Base-by-base conservation (phyloP, 768 basidiomycete genomes). In the Vararia minispora region DNA sequence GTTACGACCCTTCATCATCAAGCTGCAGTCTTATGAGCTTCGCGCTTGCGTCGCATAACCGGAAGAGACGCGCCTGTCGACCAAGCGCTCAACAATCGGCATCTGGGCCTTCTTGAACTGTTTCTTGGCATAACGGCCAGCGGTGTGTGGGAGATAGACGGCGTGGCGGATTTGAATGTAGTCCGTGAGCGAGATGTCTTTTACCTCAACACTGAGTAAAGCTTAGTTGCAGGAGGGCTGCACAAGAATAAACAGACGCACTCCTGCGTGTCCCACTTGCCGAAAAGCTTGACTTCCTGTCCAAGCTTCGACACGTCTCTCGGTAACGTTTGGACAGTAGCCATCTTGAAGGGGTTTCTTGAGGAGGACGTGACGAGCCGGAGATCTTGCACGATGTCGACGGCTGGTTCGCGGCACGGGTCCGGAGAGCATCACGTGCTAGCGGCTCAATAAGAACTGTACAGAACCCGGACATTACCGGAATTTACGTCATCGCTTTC, bases 1-100 rank as follows among this genome's bases (percentile, higher is more conserved):
- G 81, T 98, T 99, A 66, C 95, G 91, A 45, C 95, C 95, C 71
- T 98, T 95, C 95, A 99, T 99, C 95, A 99, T 99, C 61, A 99
- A 68, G 63, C 90, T 94, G 51, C 26, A 28, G 29, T 13, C 12
- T 16, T 25, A 28, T 43, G 13, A 37, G 32, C 5, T 21, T n/a
- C 2, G 14, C 11, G 12, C 2, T 18, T 11, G 31, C 3, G 20
- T 22, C 13, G 5, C 12, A 13, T 6, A 29, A 37, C n/a, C 30
- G 29, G 31, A 33, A 39, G 16, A 25, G 9, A 59, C 77, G 52
- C 56, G 88, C 91, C 81, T 82, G 74, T 97, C 92, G 51, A 98
- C 95, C 58, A 99, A 72, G 60, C 95, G 88, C 69, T 99, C 95
- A 54, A 98, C 95, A 60, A 99, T 94, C 58, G 95, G 95, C 95